Evolutionary conservation across 192 early-diverging fungal species (phyloP).

Genomic region (Powellomyces hirtus): DNA sequence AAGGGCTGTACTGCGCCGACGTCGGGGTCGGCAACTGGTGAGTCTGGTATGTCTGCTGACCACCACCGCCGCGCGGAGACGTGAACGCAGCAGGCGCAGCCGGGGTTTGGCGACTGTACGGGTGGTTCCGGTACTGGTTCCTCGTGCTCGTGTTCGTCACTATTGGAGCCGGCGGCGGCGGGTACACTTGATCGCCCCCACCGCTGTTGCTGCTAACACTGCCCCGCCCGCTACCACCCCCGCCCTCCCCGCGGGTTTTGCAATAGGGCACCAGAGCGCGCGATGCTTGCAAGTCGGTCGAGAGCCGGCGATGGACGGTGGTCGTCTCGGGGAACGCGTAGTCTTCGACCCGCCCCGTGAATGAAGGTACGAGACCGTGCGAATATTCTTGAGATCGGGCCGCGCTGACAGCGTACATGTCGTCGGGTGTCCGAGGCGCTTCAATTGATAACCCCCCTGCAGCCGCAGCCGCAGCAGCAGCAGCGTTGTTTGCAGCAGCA

Average conservation of each 20-base stretch:
- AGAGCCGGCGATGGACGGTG: not conserved
- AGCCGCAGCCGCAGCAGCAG: not conserved
- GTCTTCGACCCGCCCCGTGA: not conserved
- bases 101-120: not conserved
- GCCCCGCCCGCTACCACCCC: not conserved
- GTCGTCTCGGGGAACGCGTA: not conserved
- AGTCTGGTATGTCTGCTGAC: not conserved
- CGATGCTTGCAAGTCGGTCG: not conserved
- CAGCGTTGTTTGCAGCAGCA: not conserved
- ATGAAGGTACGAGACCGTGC: no score
- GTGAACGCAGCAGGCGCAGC: not conserved
- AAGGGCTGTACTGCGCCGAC: not conserved
- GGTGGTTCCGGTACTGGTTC: conserved; percentile 5
- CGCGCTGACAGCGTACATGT: no score
- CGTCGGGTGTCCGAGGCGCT: no score
- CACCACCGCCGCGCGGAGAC: not conserved
- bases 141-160: not conserved
- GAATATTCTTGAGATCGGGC: not conserved
- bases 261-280: not conserved
- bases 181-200: not conserved
- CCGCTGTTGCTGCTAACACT: not conserved
- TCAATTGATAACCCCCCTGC: no score
- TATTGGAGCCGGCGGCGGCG: not conserved
- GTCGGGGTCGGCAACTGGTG: conserved; percentile 3
- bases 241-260: not conserved